phyloP scores from a whole-genome alignment of 2,329 filamentous ascomycete species.

The Cladosporium sp. region DNA sequence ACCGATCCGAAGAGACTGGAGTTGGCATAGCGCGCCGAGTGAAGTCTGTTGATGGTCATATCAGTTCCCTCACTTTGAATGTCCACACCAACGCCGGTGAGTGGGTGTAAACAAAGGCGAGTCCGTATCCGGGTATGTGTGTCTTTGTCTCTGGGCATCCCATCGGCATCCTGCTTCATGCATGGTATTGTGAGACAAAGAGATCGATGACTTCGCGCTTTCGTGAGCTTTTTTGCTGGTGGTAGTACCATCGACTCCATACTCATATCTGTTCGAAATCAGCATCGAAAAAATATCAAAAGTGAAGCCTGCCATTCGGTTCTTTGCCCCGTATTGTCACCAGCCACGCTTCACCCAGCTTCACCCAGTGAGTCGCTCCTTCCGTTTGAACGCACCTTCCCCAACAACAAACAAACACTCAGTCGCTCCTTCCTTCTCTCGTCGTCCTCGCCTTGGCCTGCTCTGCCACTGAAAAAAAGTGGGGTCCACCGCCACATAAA shows the following conservation, averaged over 20 bases:
- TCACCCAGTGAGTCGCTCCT: not conserved
- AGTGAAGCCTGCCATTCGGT: not conserved
- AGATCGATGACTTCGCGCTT: not conserved
- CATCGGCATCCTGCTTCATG: not conserved
- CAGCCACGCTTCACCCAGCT: not conserved
- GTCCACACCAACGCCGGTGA: not conserved
- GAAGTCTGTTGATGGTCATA: not conserved
- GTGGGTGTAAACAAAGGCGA: conserved; percentile 1
- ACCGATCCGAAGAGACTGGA: not conserved
- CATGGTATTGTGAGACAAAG: not conserved
- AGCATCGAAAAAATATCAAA: not conserved
- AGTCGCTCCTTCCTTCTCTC: not conserved
- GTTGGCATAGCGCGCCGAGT: not conserved
- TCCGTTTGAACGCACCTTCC: not conserved
- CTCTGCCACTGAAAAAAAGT: not conserved
- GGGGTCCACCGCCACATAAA: not conserved
- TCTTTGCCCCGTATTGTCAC: not conserved
- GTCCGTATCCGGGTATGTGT: not conserved
- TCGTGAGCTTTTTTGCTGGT: not conserved
- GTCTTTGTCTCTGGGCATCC: conserved; percentile 7
- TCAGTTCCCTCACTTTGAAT: not conserved
- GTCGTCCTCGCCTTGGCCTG: not conserved
- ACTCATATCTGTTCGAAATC: not conserved
- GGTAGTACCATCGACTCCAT: not conserved
- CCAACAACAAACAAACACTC: not conserved